Evolutionary conservation across 371 early-diverging fungal genomes (phyloP), one percentile per base, ranked within the genome.

Genomic region (Mortierella sp.): DNA sequence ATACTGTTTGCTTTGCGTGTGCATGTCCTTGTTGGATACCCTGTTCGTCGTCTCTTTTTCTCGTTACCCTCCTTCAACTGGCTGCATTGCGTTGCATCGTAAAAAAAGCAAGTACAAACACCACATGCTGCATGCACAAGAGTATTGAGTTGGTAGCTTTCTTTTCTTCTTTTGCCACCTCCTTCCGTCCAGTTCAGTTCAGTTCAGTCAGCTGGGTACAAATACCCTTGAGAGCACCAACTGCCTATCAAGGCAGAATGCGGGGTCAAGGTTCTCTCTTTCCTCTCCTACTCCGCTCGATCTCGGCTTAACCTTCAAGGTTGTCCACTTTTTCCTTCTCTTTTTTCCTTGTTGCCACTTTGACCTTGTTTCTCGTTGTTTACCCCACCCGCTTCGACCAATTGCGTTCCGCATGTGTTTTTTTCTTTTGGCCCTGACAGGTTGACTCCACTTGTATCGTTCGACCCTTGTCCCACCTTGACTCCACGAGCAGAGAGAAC

Each of bases 211-310:
- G 37, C 31, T 16, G 34, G 34, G 31, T 34, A 31, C 14, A 6
- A 11, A 50, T 24, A 9, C 43, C 43, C 43, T 67, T 67, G 37
- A 67, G 67, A 67, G 67, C 67, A 19, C 19, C 67, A 67, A 67
- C 67, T 67, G 67, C 67, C 67, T 51, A 72, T 46, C 48, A 72
- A 53, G 72, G 72, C 51, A 51, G 40, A 77, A 77, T 77, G 78
- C 73, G 78, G 78, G 78, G 78, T 77, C 73, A 72, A 72, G 78
- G 78, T 77, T 77, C 43, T 19, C 44, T 13, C 13, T 21, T 43
- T 8, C n/a, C 34, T 37, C 48, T 71, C 40, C n/a, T 51, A 50
- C 71, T 71, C 71, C 71, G 51, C 50, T 64, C 64, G 64, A 64
- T 64, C 64, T 64, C 64, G 61, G 64, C 24, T 21, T 64, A 53